Evolutionary conservation across 2,329 filamentous ascomycete species (phyloP).

Genomic region (Aureobasidium pullulans): DNA sequence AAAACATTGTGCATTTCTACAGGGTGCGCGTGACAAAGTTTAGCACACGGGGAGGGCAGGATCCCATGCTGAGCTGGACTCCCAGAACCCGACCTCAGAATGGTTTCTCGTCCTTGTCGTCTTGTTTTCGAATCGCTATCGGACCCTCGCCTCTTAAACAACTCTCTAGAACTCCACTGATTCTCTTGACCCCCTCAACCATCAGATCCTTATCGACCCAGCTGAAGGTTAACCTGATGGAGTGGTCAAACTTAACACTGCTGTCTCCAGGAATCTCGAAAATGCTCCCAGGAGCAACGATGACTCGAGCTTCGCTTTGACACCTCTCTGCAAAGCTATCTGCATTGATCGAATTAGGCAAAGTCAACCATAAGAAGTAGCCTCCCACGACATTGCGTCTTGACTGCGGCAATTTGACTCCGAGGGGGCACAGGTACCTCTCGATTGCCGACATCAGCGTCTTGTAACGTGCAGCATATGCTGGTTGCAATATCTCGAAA

Average conservation of each 20-base stretch:
- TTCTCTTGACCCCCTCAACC: conserved; percentile 58
- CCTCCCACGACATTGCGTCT: conserved; percentile 58
- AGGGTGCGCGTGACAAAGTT: too few species aligned
- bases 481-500: conserved; percentile 44
- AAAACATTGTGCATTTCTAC: too few species aligned
- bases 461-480: conserved; percentile 47
- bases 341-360: conserved; percentile 50
- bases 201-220: conserved; percentile 63
- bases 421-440: conserved; percentile 54
- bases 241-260: conserved; percentile 48
- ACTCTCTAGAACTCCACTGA: conserved; percentile 44
- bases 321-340: conserved; percentile 51
- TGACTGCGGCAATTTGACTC: conserved; percentile 43
- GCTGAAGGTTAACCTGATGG: conserved; percentile 61
- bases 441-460: conserved; percentile 54
- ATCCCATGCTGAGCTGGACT: too few species aligned
- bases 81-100: too few species aligned
- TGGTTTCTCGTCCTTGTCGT: too few species aligned
- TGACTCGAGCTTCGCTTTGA: conserved; percentile 55
- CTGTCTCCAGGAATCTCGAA: conserved; percentile 53
- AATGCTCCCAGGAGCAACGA: conserved; percentile 60
- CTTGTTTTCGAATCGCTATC: background rate
- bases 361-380: conserved; percentile 75
- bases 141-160: conserved; percentile 21
- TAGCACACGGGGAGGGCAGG: too few species aligned